A percentile compares a stretch with the other conserved stretches of the same genome.
These are phyloP conservation scores for Seminavis robusta DNA, from an alignment of 108 stramenopile genomes.

Conservation along the genomic window DNA sequence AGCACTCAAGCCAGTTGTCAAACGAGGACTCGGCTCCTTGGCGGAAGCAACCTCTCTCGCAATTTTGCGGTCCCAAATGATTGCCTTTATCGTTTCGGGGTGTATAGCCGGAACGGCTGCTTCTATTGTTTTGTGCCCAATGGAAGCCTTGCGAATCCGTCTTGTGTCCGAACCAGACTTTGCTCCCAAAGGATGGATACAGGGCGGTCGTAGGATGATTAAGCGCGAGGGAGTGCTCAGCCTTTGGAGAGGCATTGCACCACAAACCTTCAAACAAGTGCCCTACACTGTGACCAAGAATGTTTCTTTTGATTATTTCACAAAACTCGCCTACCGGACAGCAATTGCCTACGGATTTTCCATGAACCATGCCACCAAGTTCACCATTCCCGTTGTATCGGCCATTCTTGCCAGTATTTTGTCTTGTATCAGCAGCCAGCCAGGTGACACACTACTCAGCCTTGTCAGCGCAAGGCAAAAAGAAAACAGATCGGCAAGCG, in stretches of 20 bases:
- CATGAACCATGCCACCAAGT: slow-evolving; percentile 27
- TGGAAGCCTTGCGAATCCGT: slow-evolving; percentile 86
- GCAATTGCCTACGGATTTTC: slow-evolving; percentile 23
- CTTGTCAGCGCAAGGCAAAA: slow-evolving; percentile 68
- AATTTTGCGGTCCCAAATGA: slow-evolving; percentile 38
- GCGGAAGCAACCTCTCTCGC: slow-evolving; percentile 26
- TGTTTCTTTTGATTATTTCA: slow-evolving; percentile 78
- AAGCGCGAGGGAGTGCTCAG: slow-evolving; percentile 56
- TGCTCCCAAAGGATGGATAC: slow-evolving; percentile 44
- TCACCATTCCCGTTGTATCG: slow-evolving; percentile 67
- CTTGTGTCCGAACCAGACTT: slow-evolving; percentile 77
- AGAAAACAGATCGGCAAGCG: slow-evolving; percentile 25
- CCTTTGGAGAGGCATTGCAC: slow-evolving; percentile 52
- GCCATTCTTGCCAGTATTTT: slow-evolving; percentile 66
- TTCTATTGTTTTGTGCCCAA: slow-evolving; percentile 78
- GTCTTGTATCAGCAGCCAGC: slow-evolving; percentile 81
- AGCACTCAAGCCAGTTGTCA: slow-evolving; percentile 65
- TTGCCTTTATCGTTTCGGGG: slow-evolving; percentile 51
- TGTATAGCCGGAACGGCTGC: slow-evolving; percentile 70
- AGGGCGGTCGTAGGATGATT: slow-evolving; percentile 43
- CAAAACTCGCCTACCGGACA: slow-evolving; percentile 35
- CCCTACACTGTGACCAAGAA: slow-evolving; percentile 92
- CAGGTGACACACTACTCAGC: slow-evolving; percentile 89
- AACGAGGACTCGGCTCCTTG: slow-evolving; percentile 16
- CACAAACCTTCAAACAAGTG: slow-evolving; percentile 87